Percentiles rank a stretch among this genome's conserved stretches.
Conservation (phyloP, 2,329 filamentous ascomycete species). For the Colletotrichum limetticola region DNA sequence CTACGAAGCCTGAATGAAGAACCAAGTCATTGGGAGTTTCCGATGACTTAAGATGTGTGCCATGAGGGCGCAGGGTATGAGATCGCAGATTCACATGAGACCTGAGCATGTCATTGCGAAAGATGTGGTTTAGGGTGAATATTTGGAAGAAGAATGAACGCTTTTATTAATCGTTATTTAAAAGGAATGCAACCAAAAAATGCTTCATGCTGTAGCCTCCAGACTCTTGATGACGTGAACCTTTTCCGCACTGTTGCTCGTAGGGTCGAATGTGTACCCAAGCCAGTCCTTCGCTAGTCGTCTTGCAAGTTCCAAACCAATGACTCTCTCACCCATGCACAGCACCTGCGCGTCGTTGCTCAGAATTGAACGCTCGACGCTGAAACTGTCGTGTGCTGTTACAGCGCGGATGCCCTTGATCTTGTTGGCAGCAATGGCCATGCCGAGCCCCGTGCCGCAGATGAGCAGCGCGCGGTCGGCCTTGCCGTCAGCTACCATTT, state of each 20-base stretch:
- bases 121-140: too few relatives aligned
- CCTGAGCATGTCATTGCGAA: neutral
- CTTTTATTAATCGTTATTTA: neutral
- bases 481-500: conserved; percentile 68
- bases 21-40: too few relatives aligned
- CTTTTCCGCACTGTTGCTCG: conserved; percentile 56
- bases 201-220: conserved; percentile 42
- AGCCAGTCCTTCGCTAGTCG: conserved; percentile 85
- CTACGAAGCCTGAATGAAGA: too few relatives aligned
- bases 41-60: neutral
- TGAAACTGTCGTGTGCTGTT: conserved; percentile 88
- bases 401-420: conserved; percentile 87
- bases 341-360: conserved; percentile 90
- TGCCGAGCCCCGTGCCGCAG: conserved; percentile 87
- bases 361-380: conserved; percentile 81
- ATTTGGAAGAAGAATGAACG: neutral
- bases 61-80: neutral
- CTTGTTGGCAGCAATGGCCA: conserved; percentile 91
- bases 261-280: conserved; percentile 81
- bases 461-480: conserved; percentile 84
- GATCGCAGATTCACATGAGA: neutral
- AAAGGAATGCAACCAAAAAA: neutral
- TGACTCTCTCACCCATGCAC: conserved; percentile 86
- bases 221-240: conserved; percentile 54
- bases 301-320: conserved; percentile 83